Evolutionary conservation across 371 early-diverging fungal species (phyloP), one percentile per base, ranked within the genome.

Genomic region (Rhizomucor pusillus): DNA sequence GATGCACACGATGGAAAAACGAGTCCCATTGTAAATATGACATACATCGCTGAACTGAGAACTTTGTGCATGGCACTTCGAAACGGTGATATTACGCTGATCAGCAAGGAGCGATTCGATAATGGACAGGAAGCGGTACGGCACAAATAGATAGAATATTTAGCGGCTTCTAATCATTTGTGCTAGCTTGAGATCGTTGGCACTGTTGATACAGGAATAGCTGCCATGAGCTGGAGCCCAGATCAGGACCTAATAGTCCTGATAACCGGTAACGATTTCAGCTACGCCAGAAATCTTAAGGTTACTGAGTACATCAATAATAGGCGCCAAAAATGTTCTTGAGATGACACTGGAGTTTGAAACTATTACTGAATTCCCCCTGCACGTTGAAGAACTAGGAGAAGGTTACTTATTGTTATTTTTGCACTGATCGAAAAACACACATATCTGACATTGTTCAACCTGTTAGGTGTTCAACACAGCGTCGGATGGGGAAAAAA

Each of bases 401-500:
- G 85, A 89, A 77, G 90, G 86, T 83, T 62, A 39, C 12, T 16
- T 12, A 36, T 16, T 4, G 12, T 12, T 12, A 33, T 43, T 14
- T 3, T 25, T 0, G 0, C 35, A 20, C 44, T 56, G 0, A 46
- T 58, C 0, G 41, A 14, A 16, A 41, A 16, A 41, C 41, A n/a
- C 12, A 12, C 4, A 7, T 7, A 29, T 29, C 29, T 41, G 41
- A 41, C 16, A 41, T 4, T 11, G 3, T 41, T 19, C 18, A 43
- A 41, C 25, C 23, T 14, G 18, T n/a, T 57, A 86, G 89, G 85
- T 47, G 78, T 81, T 41, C 80, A 78, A 19, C 89, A 91, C 35
- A 85, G 76, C 48, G 87, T 98, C n/a, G 98, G 98, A 35, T 98
- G 98, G 98, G 98, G 98, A 47, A 87, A 82, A 52, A 94, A 93